A percentile compares a stretch with the other conserved stretches of the same genome.
phyloP scores from a whole-genome alignment of 2,329 filamentous ascomycete species.

The Penicillium glabrum region DNA sequence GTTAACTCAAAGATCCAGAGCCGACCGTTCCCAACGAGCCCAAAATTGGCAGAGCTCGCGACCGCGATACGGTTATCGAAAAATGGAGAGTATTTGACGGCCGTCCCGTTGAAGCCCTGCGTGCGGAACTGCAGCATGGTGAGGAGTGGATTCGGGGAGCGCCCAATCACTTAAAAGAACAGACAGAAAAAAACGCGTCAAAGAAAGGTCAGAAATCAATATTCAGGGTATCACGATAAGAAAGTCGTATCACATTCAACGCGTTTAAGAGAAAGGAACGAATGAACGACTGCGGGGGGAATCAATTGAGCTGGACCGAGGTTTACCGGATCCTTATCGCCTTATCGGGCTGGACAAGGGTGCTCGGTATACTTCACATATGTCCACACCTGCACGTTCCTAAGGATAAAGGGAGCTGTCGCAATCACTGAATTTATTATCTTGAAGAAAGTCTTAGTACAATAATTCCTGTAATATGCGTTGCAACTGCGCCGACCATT shows the following conservation, averaged over 20 bases:
- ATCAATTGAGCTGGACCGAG: slow-evolving; percentile 8
- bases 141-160: slow-evolving; percentile 10
- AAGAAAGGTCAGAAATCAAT: neutral
- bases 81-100: slow-evolving; percentile 97
- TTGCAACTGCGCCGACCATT: neutral
- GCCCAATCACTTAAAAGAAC: slow-evolving; percentile 2
- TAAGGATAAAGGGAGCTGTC: no score
- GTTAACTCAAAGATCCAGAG: slow-evolving; percentile 83
- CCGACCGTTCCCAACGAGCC: slow-evolving; percentile 92
- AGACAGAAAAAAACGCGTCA: neutral
- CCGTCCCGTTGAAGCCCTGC: slow-evolving; percentile 91
- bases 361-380: no score
- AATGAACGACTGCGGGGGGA: slow-evolving; percentile 26
- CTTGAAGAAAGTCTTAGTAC: no score
- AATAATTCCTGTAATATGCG: no score
- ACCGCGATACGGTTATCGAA: slow-evolving; percentile 94
- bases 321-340: neutral
- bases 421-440: no score
- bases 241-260: neutral
- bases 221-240: neutral
- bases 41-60: slow-evolving; percentile 89
- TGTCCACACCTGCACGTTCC: no score
- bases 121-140: slow-evolving; percentile 92
- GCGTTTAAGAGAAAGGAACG: neutral
- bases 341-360: neutral